phyloP scores from a whole-genome alignment of 306 rosid genomes.

The Arachis stenosperma region DNA sequence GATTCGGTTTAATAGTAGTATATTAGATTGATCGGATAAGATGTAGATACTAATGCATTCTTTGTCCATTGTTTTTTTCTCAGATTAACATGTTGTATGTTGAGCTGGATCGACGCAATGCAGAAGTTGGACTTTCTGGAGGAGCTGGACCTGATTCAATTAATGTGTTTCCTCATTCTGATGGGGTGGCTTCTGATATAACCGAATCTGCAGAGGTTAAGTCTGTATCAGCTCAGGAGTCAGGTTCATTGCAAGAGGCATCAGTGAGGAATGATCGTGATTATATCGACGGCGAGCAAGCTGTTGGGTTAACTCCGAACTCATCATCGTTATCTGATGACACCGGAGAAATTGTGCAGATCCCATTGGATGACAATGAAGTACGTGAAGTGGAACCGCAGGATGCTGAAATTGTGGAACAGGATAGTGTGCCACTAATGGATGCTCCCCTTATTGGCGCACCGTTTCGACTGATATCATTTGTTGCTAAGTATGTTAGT shows the following conservation, averaged over 20 bases:
- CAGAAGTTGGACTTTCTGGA: conserved; percentile 43
- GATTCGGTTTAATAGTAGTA: conserved; percentile 18
- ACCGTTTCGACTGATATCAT: conserved; percentile 83
- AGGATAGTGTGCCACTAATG: conserved; percentile 52
- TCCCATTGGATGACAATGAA: conserved; percentile 63
- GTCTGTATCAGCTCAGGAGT: conserved; percentile 34
- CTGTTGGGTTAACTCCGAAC: conserved; percentile 31
- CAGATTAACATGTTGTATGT: conserved; percentile 68
- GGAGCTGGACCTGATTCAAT: conserved; percentile 33
- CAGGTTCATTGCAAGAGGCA: conserved; percentile 43
- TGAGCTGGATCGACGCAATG: conserved; percentile 51
- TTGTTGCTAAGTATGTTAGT: conserved; percentile 84
- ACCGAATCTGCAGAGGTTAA: conserved; percentile 44
- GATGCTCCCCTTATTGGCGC: conserved; percentile 94
- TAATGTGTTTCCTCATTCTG: conserved; percentile 37
- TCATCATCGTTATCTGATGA: conserved; percentile 44
- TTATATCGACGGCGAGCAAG: conserved; percentile 34
- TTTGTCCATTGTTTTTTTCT: not conserved
- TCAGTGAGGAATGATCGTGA: conserved; percentile 38
- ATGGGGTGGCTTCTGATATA: conserved; percentile 21
- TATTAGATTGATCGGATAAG: conserved; percentile 32
- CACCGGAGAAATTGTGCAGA: conserved; percentile 70
- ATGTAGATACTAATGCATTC: conserved; percentile 19
- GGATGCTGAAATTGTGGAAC: conserved; percentile 46
- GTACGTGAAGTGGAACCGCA: conserved; percentile 43